Evolutionary conservation across 1,139 yeast genomes (phyloP), one percentile per base, ranked within the genome.

Genomic region (Trichomonascaceae sp.): DNA sequence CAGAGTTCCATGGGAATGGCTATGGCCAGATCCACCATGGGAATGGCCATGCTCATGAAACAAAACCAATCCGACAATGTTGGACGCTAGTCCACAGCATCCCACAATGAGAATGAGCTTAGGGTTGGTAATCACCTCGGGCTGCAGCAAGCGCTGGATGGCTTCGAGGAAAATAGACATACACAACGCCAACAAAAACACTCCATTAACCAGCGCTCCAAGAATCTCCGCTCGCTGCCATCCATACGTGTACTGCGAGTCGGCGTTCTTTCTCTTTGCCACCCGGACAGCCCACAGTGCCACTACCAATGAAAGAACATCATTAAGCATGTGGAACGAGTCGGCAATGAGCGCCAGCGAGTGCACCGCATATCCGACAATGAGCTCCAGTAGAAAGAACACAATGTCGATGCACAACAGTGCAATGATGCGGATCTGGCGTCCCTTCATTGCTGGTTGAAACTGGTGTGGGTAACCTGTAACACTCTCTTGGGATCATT

Each of bases 261-360:
- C 93, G 1, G 94, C 93, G 15, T 79, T 76, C 50, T 76, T 71
- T 33, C 72, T 75, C 50, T 79, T 79, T 39, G 95, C 85, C 16
- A 85, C 94, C 43, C 72, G 71, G 17, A 89, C 97, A 0, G 98
- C 98, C 97, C 97, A 89, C 26, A 87, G 64, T 0, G 98, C 98
- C 36, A 89, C 89, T 16, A 87, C 47, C 31, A 89, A 64, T 1
- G 97, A 84, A 38, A 89, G 76, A 38, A 89, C 82, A 59, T 89
- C 98, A 59, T 89, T 89, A 44, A 89, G 66, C 97, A 89, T 89
- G 57, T 89, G 98, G 68, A 89, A 89, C 1, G 97, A 79, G 54
- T 92, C 98, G 2, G 97, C 97, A 42, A 87, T 76, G 37, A 87
- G 67, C 0, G 97, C 97, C 50, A 87, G 66, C 1, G 96, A 87